Evolutionary conservation across 345 rosid species (phyloP), one percentile per base, ranked within the genome.

Genomic region (Hypericum androsaemum): DNA sequence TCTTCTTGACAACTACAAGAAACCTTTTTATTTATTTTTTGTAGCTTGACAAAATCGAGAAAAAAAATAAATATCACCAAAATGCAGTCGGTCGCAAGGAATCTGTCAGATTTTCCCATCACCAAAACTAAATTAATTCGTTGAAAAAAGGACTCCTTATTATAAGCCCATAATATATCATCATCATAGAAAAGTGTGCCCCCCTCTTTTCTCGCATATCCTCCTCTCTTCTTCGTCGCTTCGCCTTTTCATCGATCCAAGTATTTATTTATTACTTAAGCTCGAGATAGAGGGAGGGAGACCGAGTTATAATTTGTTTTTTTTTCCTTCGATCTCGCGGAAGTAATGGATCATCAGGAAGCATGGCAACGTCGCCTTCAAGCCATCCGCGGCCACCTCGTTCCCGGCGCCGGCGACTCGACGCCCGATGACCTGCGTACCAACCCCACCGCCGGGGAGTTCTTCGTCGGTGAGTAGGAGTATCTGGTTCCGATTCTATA

Each of bases 401-500:
- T 61, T 36, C 28, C 77, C 63, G 58, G 64, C 10, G 59, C 55
- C 61, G 71, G 39, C 53, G 63, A 11, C 52, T 72, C 62, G 64
- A 49, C 57, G 16, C 47, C 78, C 5, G 22, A 12, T 57, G 63
- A 43, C 42, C 77, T 90, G 61, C 74, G 53, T 50, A 53, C 62
- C 11, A 77, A 67, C 58, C 81, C 75, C 52, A 78, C 94, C 45
- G 80, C 84, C 41, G 89, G 88, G 62, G 94, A 92, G 77, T 92
- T 79, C 71, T 50, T 64, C 57, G 65, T 57, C 11, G 98, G 98
- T 90, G 66, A 16, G 13, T 22, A 22, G 1, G 4, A 22, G 1
- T 22, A 22, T 22, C 32, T 4, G 32, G 1, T 22, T 22, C 32
- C 32, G 32, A 22, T 22, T 22, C 32, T 1, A 4, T 22, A 1